phyloP scores from a whole-genome alignment of 2,329 filamentous ascomycete species.

The Periconia digitata region DNA sequence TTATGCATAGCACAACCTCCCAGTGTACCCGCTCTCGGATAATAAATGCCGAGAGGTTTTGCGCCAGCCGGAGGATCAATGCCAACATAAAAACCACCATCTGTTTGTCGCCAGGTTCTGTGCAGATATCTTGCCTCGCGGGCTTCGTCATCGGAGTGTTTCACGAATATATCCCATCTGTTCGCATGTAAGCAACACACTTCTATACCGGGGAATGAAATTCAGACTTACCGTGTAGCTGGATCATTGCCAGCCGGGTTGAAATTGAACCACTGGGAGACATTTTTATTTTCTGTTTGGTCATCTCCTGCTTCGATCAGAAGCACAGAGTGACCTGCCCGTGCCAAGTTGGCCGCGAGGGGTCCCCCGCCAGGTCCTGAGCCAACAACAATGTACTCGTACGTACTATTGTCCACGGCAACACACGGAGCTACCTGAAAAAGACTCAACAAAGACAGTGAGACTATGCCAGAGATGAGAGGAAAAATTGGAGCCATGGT shows the following conservation, averaged over 20 bases:
- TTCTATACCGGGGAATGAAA: not conserved
- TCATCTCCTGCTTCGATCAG: slow-evolving; percentile 62
- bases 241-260: slow-evolving; percentile 58
- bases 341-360: slow-evolving; percentile 19
- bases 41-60: slow-evolving; percentile 55
- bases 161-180: slow-evolving; percentile 64
- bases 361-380: slow-evolving; percentile 19
- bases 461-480: slow-evolving; percentile 6
- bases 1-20: slow-evolving; percentile 65
- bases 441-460: slow-evolving; percentile 10
- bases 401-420: slow-evolving; percentile 33
- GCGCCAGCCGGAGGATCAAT: slow-evolving; percentile 55
- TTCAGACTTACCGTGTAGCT: slow-evolving; percentile 18
- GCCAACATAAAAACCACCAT: slow-evolving; percentile 57
- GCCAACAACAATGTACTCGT: slow-evolving; percentile 64
- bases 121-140: slow-evolving; percentile 59
- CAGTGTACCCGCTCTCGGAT: slow-evolving; percentile 59
- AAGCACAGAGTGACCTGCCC: slow-evolving; percentile 58
- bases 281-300: slow-evolving; percentile 52
- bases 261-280: slow-evolving; percentile 53
- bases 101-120: slow-evolving; percentile 56
- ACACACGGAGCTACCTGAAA: slow-evolving; percentile 9
- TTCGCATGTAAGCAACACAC: slow-evolving; percentile 33
- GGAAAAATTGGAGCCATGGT: slow-evolving; percentile 18
- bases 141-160: slow-evolving; percentile 57